A percentile compares a stretch with the other conserved stretches of the same genome.
Conservation (phyloP, 108 stramenopile species). For the Conticribra weissflogii region DNA sequence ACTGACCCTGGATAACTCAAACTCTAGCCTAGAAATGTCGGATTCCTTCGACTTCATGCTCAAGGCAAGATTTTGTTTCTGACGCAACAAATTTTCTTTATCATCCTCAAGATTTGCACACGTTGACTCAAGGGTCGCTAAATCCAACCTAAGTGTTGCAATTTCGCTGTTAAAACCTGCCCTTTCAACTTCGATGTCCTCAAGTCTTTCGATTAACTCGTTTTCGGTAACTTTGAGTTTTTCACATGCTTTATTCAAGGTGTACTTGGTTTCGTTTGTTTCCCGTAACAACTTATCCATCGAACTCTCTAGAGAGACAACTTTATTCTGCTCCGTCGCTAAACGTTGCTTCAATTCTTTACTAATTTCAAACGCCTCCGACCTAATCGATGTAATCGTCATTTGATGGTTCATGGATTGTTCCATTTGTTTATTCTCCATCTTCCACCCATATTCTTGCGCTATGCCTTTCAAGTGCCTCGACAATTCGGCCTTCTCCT, state of each 20-base stretch:
- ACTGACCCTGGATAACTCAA: slow-evolving; percentile 15
- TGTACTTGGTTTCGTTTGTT: slow-evolving; percentile 3
- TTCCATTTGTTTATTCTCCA: slow-evolving; percentile 25
- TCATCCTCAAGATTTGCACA: slow-evolving; percentile 18
- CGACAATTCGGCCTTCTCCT: slow-evolving; percentile 17
- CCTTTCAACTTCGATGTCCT: slow-evolving; percentile 26
- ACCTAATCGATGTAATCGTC: slow-evolving; percentile 12
- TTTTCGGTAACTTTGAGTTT: slow-evolving; percentile 27
- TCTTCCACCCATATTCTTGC: slow-evolving; percentile 12
- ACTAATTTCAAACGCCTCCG: slow-evolving; percentile 13
- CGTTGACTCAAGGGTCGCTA: slow-evolving; percentile 15
- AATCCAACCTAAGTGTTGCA: slow-evolving; percentile 24
- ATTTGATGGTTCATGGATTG: slow-evolving; percentile 36
- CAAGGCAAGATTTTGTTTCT: slow-evolving; percentile 13
- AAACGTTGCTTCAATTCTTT: slow-evolving; percentile 16
- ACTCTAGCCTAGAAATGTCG: slow-evolving; percentile 1
- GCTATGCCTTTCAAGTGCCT: slow-evolving; percentile 20
- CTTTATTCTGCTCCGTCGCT: slow-evolving; percentile 21
- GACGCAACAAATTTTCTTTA: slow-evolving; percentile 18
- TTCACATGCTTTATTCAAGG: slow-evolving; percentile 15
- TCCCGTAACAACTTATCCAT: slow-evolving; percentile 5
- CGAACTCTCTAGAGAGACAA: slow-evolving; percentile 14
- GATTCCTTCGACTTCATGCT: slow-evolving; percentile 10
- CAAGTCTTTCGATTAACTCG: slow-evolving; percentile 28
- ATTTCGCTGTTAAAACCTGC: slow-evolving; percentile 20